Evolutionary conservation across 2,329 filamentous ascomycete species (phyloP), one percentile per base, ranked within the genome.

Genomic region (Colletotrichum theobromicola): DNA sequence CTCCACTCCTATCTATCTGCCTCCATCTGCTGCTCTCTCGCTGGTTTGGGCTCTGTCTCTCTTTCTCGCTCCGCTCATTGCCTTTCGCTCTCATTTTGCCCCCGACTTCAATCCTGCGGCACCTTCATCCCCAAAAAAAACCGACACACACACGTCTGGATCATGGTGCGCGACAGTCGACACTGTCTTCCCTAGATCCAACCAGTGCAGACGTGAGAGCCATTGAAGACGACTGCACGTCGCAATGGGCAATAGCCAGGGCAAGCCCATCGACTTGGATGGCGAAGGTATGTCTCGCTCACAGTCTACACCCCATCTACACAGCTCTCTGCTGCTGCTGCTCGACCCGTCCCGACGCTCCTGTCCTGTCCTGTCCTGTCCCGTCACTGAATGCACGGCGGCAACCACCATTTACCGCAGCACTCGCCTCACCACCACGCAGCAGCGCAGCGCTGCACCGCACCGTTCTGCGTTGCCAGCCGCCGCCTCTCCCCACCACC

Each of bases 231-330:
- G 63, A 75, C 68, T 71, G 72, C 74, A 78, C 77, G 73, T 76
- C 75, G 75, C 67, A 77, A 98, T 98, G 96, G 96, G 96, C 84
- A 98, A 98, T 87, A 94, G 93, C 83, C 95, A 96, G 86, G 96
- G 96, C 85, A 98, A 98, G 86, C 95, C 94, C 85, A 92, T 98
- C 87, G 93, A 95, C 84, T 93, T 96, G 86, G 94, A 94, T 86
- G 96, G 98, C 87, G 94, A 98, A 93, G 94, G 95, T 98, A 92
- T 87, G 76, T 67, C 34, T 72, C 28, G 69, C 42, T 62, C 70
- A 37, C 42, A 21, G 35, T n/a, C 42, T 50, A 21, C 42, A 42
- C 57, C 16, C 64, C 30, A 65, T 34, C 67, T 68, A 32, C 63
- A 68, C 37, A 46, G 53, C 35, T n/a, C 15, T 26, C 28, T 46